Conservation (phyloP, 139 green algal genomes). For the Chlamydomonas urium region DNA sequence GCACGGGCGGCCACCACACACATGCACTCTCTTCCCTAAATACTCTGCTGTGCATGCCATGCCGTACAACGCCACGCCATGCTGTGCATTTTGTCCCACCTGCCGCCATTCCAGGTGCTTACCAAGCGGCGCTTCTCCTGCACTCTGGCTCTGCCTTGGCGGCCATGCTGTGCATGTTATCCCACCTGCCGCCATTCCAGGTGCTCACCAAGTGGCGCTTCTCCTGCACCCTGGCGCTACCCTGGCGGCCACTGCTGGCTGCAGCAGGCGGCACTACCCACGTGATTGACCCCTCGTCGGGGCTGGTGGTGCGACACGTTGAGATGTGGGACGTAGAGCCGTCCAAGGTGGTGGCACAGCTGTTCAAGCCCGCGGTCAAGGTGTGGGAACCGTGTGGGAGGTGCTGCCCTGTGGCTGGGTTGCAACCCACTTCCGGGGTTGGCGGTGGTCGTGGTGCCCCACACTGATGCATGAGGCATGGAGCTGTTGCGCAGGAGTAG, state of each 20-base stretch:
- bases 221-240: conserved; percentile 55
- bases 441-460: not conserved
- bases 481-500: not conserved
- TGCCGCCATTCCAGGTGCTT: too few relatives aligned
- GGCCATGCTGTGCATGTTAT: too few relatives aligned
- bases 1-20: too few relatives aligned
- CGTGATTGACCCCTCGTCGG: conserved; percentile 51
- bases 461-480: not conserved
- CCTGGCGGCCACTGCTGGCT: conserved; percentile 41
- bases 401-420: not conserved
- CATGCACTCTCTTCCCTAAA: too few relatives aligned
- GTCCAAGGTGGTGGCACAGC: conserved; percentile 41
- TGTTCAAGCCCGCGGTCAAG: conserved; percentile 53
- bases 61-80: too few relatives aligned
- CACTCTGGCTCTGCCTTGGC: too few relatives aligned
- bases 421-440: too few relatives aligned
- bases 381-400: not conserved
- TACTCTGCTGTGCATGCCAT: too few relatives aligned
- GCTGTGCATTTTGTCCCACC: too few relatives aligned
- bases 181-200: not conserved
- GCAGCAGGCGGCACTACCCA: conserved; percentile 61
- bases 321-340: conserved; percentile 74
- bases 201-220: conserved; percentile 61
- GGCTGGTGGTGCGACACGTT: conserved; percentile 62
- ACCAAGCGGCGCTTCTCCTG: too few relatives aligned